A percentile compares a stretch with the other conserved stretches of the same genome.
These are phyloP conservation scores for Toxicodendron radicans DNA, from an alignment of 345 rosid genomes.

Conservation along the genomic window DNA sequence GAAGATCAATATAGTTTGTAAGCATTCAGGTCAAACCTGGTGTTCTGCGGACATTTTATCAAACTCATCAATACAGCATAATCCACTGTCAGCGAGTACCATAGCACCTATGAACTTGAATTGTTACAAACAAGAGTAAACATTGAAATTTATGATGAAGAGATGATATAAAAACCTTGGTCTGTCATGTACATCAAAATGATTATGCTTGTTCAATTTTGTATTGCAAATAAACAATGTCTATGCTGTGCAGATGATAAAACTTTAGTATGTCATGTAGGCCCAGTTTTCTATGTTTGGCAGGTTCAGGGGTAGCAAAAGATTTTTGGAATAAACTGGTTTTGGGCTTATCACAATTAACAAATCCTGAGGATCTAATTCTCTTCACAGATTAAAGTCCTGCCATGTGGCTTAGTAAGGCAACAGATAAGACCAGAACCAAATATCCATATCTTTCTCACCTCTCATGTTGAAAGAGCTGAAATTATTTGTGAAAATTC, in stretches of 20 bases:
- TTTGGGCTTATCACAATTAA: neutral
- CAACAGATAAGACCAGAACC: neutral
- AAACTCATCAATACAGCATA: constrained; percentile 97
- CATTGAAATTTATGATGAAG: neutral
- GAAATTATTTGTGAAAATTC: neutral
- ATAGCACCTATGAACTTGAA: constrained; percentile 73
- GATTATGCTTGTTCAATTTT: neutral
- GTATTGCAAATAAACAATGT: neutral
- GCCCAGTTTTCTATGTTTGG: neutral
- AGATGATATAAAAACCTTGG: constrained; percentile 5
- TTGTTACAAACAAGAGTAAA: constrained; percentile 14
- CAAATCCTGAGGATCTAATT: neutral
- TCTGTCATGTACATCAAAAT: neutral
- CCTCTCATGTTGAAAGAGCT: neutral
- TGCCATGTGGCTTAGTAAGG: neutral
- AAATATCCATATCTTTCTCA: too few relatives aligned
- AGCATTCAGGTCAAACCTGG: constrained; percentile 57
- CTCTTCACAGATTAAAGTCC: too few relatives aligned
- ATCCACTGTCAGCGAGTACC: constrained; percentile 97
- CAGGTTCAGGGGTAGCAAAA: neutral
- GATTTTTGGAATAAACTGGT: neutral
- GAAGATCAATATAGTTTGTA: constrained; percentile 13
- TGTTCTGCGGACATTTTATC: constrained; percentile 97
- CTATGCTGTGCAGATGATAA: neutral
- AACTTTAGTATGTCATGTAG: neutral